phyloP scores from a whole-genome alignment of 148 eudicot genomes.

The Salicornia ramosissima region DNA sequence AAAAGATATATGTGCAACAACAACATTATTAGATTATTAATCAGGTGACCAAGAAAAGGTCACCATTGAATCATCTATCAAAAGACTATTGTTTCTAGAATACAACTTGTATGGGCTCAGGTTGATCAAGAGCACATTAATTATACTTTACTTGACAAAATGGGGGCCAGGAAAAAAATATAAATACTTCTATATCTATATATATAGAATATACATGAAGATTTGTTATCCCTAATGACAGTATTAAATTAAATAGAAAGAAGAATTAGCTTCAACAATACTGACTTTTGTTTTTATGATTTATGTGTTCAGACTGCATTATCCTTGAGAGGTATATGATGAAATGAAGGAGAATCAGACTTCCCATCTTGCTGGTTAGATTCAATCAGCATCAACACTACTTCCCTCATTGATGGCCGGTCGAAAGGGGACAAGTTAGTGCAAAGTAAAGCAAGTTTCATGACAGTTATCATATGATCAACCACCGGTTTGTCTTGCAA shows the following conservation, averaged over 20 bases:
- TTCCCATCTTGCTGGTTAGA: conserved; percentile 54
- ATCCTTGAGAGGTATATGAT: conserved; percentile 41
- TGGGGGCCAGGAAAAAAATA: conserved; percentile 10
- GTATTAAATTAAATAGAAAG: conserved; percentile 25
- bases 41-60: conserved; percentile 13
- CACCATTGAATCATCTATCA: conserved; percentile 19
- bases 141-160: conserved; percentile 10
- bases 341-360: conserved; percentile 38
- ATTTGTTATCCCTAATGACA: conserved; percentile 14
- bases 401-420: conserved; percentile 89
- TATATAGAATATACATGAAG: conserved; percentile 29
- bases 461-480: conserved; percentile 73
- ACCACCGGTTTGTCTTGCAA: conserved; percentile 42
- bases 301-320: conserved; percentile 37
- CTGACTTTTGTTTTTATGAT: not conserved
- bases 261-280: conserved; percentile 29
- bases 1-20: not conserved
- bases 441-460: conserved; percentile 82
- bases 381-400: conserved; percentile 77
- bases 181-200: not conserved
- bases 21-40: conserved; percentile 7
- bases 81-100: conserved; percentile 10
- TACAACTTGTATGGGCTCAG: conserved; percentile 21
- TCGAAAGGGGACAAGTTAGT: conserved; percentile 74
- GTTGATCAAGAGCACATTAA: conserved; percentile 10